Evolutionary conservation across 164 flowering plant species (phyloP), one percentile per base, ranked within the genome.

Genomic region (Nymphaea thermarum): DNA sequence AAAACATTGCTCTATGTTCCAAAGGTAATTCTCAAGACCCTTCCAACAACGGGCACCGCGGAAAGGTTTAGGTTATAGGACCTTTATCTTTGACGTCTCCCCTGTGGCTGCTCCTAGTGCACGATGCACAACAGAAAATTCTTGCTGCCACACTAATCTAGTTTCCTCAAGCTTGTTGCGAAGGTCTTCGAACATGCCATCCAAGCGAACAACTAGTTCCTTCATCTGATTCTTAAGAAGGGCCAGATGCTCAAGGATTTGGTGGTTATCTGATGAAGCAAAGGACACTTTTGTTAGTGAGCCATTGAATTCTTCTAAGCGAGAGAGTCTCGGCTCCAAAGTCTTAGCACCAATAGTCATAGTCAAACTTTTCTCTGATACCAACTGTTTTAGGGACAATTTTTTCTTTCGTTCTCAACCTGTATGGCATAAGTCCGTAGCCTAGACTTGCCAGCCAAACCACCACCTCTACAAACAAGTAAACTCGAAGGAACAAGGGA

Each of bases 1-100:
- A 10, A 73, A 73, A 42, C 66, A 66, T 42, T 70, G 67, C 60
- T 70, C 72, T 66, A 73, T 65, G 47, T 73, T 59, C 59, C 70
- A 57, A 0, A 73, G 4, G 63, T 65, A 70, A 5, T 69, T 73
- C 61, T 73, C 67, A 11, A 73, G 45, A 14, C 42, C 70, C 25
- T 72, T 67, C n/a, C 63, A 66, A 63, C 42, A 53, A 8, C 1
- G 36, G 7, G 42, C 16, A 5, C 67, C 67, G 55, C 4, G 5
- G 36, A 67, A 63, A 3, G 71, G 43, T 42, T 67, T 67, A 11
- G 70, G 70, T 43, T 72, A 55, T 16, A 44, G 70, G 4, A 72
- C 42, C 42, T 67, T 67, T 2, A 43, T 42, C 1, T 16, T 8
- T 55, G 60, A 16, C 60, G 10, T 10, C 60, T 55, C 60, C 10